These are phyloP conservation scores for Phytophthora lateralis DNA, from an alignment of 352 stramenopile species.

Conservation along the genomic window DNA sequence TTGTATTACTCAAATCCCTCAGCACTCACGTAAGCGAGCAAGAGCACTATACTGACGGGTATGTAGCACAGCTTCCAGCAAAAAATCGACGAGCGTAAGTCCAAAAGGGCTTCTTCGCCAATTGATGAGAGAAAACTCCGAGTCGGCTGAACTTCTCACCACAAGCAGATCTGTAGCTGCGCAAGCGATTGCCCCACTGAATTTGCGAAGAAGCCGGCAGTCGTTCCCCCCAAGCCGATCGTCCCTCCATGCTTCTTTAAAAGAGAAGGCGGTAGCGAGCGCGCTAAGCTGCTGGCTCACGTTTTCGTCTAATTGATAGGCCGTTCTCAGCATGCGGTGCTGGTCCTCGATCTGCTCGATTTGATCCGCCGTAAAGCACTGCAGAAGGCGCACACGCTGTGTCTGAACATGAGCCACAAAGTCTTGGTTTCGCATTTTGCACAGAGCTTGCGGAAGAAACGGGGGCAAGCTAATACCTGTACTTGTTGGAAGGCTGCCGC, in stretches of 20 bases:
- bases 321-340: slow-evolving; percentile 29
- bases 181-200: slow-evolving; percentile 32
- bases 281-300: slow-evolving; percentile 29
- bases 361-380: slow-evolving; percentile 30
- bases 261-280: slow-evolving; percentile 17
- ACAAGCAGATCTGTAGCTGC: slow-evolving; percentile 15
- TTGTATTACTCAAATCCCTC: slow-evolving; percentile 7
- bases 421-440: slow-evolving; percentile 30
- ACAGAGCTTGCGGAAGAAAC: slow-evolving; percentile 27
- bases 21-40: slow-evolving; percentile 23
- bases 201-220: slow-evolving; percentile 31
- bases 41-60: slow-evolving; percentile 31
- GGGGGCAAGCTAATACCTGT: slow-evolving; percentile 12
- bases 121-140: slow-evolving; percentile 34
- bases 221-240: slow-evolving; percentile 30
- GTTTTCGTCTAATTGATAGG: slow-evolving; percentile 35
- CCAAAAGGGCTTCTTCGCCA: slow-evolving; percentile 34
- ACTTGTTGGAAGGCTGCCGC: slow-evolving; percentile 2
- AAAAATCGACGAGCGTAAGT: slow-evolving; percentile 38
- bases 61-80: slow-evolving; percentile 32
- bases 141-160: slow-evolving; percentile 5
- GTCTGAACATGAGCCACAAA: slow-evolving; percentile 33
- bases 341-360: slow-evolving; percentile 39
- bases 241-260: slow-evolving; percentile 28
- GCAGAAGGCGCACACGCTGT: slow-evolving; percentile 29